Evolutionary conservation across 2,329 filamentous ascomycete species (phyloP).

Genomic region (Fusarium circinatum): DNA sequence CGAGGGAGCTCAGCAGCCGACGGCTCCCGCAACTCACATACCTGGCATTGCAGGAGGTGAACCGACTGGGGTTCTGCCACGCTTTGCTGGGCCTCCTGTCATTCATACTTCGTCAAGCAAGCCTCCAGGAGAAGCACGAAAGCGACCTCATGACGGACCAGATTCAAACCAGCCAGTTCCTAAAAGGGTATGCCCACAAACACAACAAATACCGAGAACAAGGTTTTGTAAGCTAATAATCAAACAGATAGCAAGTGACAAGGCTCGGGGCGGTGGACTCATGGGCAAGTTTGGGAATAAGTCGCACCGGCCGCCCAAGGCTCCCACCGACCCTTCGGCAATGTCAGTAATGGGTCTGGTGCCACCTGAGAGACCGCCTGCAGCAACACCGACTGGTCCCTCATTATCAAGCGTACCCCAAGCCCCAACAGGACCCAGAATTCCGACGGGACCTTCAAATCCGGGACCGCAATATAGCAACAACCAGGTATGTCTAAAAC

Average conservation of each 20-base stretch:
- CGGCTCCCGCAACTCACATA: conserved; percentile 9
- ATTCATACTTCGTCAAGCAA: conserved; percentile 51
- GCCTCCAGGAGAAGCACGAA: conserved; percentile 49
- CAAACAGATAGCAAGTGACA: conserved; percentile 46
- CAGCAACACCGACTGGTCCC: conserved; percentile 35
- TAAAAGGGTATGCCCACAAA: conserved; percentile 55
- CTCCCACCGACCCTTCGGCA: conserved; percentile 61
- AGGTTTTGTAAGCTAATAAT: conserved; percentile 37
- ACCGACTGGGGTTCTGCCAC: conserved; percentile 34
- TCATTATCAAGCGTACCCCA: conserved; percentile 13
- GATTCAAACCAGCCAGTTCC: conserved; percentile 46
- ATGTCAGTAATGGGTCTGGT: conserved; percentile 62
- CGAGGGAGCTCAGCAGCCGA: conserved; percentile 2
- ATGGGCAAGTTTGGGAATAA: conserved; percentile 52
- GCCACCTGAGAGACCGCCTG: conserved; percentile 56
- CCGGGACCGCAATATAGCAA: conserved; percentile 31
- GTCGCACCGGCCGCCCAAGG: conserved; percentile 41
- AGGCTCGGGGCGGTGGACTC: conserved; percentile 46
- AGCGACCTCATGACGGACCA: conserved; percentile 55
- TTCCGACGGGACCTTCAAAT: conserved; percentile 34
- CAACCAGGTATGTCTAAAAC: conserved; percentile 33
- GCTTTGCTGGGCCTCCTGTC: conserved; percentile 49
- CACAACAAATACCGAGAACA: not conserved
- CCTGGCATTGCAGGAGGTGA: conserved; percentile 33
- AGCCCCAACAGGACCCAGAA: conserved; percentile 15